Conservation (phyloP, 768 basidiomycete species). For the Termitomyces sp. region DNA sequence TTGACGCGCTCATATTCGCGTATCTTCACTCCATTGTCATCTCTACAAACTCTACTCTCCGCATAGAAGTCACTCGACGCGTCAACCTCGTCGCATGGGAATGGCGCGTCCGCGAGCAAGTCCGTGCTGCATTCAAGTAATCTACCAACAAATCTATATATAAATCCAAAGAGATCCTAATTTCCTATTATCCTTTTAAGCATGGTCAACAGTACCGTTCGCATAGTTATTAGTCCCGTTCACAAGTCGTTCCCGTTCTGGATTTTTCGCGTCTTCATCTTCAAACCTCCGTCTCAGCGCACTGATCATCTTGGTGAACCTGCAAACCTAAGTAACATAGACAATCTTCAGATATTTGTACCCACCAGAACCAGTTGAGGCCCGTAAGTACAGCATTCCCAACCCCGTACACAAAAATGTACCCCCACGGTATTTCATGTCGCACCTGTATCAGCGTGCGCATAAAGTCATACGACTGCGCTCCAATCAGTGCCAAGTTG, state of each 20-base stretch:
- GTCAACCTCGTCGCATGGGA: conserved; percentile 85
- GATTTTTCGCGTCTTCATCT: conserved; percentile 10
- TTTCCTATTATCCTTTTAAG: no score
- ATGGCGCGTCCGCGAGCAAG: conserved; percentile 55
- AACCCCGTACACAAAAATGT: conserved; percentile 45
- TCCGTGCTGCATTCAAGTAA: conserved; percentile 31
- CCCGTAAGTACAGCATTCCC: conserved; percentile 68
- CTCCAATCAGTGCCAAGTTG: neutral
- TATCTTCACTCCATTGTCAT: conserved; percentile 70
- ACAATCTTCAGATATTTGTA: neutral
- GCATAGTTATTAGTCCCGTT: conserved; percentile 5
- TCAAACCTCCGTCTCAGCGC: conserved; percentile 62
- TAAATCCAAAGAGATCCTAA: neutral
- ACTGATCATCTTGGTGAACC: conserved; percentile 74
- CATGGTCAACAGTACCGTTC: no score
- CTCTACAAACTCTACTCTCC: conserved; percentile 34
- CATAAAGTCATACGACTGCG: conserved; percentile 66
- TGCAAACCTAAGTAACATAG: conserved; percentile 18
- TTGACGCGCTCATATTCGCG: conserved; percentile 81
- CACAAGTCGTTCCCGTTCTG: conserved; percentile 8
- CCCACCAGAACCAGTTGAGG: conserved; percentile 81
- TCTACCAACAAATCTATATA: neutral
- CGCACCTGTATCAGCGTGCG: conserved; percentile 53
- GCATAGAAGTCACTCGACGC: conserved; percentile 64
- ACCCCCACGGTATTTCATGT: conserved; percentile 47